Conservation (phyloP, 257 asterid genomes). For the Anisodus tanguticus region DNA sequence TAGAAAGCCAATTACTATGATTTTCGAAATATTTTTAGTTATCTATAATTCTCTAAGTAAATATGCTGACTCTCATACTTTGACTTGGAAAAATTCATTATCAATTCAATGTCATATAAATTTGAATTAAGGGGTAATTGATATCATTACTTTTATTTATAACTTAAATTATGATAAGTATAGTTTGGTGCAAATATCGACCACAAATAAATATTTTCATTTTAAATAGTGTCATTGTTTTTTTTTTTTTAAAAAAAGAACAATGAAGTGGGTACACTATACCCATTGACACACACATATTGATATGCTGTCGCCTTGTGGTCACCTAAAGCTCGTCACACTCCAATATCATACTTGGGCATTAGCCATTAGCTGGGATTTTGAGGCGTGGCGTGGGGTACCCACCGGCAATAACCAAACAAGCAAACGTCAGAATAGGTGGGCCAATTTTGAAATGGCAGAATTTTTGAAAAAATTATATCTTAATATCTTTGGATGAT, state of each 20-base stretch:
- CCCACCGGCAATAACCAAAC: neutral
- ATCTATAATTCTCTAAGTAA: neutral
- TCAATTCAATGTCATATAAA: too few relatives aligned
- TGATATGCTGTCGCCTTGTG: neutral
- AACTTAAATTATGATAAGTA: neutral
- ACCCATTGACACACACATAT: neutral
- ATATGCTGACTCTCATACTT: neutral
- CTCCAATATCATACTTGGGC: neutral
- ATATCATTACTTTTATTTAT: neutral
- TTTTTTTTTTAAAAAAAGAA: too few relatives aligned
- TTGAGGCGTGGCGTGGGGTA: neutral
- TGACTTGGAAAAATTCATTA: neutral
- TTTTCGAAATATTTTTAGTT: neutral
- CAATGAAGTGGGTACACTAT: neutral
- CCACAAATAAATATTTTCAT: neutral
- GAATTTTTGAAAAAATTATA: too few relatives aligned
- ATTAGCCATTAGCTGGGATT: neutral
- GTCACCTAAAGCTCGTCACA: neutral
- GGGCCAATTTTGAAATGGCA: neutral
- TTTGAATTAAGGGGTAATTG: neutral
- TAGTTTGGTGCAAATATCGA: neutral
- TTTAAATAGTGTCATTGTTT: neutral
- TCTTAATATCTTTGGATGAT: too few relatives aligned
- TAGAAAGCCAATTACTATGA: neutral
- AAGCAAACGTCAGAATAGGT: conserved; percentile 15